Evolutionary conservation across 352 stramenopile species (phyloP).

Genomic region (Pythium plurisporium): DNA sequence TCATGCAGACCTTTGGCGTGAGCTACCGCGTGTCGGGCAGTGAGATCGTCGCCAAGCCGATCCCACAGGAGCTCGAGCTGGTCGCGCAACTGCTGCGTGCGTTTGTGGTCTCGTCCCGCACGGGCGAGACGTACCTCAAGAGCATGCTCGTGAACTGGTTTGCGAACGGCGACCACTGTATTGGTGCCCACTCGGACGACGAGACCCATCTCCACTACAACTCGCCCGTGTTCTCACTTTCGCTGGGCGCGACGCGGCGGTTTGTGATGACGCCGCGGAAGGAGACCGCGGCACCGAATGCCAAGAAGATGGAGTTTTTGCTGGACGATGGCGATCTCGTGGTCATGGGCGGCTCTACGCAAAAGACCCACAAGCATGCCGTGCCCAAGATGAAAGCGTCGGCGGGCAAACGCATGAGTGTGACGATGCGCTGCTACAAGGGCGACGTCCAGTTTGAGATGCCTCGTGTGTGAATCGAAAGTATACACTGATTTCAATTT

Average conservation of each 20-base stretch:
- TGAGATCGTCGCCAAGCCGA: slow-evolving; percentile 40
- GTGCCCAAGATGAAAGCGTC: slow-evolving; percentile 64
- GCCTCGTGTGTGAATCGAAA: not conserved
- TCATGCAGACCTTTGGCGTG: slow-evolving; percentile 54
- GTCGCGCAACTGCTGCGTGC: slow-evolving; percentile 41
- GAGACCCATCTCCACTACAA: slow-evolving; percentile 50
- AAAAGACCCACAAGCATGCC: slow-evolving; percentile 79
- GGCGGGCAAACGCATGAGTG: slow-evolving; percentile 37
- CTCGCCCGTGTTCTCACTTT: slow-evolving; percentile 62
- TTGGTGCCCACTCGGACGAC: slow-evolving; percentile 75
- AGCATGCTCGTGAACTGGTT: slow-evolving; percentile 81
- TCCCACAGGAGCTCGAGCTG: slow-evolving; percentile 31
- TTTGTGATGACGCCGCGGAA: slow-evolving; percentile 62
- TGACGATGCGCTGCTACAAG: slow-evolving; percentile 56
- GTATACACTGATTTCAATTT: too few species aligned
- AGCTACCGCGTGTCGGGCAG: slow-evolving; percentile 54
- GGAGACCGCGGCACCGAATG: slow-evolving; percentile 9
- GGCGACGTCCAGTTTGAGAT: slow-evolving; percentile 1
- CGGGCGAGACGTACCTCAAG: slow-evolving; percentile 13
- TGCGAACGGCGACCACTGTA: slow-evolving; percentile 68
- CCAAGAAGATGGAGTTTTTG: slow-evolving; percentile 43
- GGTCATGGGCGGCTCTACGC: slow-evolving; percentile 75
- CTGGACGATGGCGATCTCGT: slow-evolving; percentile 72
- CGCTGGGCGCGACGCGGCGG: slow-evolving; percentile 55
- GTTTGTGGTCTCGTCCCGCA: slow-evolving; percentile 31